Evolutionary conservation across 2,329 filamentous ascomycete species (phyloP).

Genomic region (Alternaria triticina): DNA sequence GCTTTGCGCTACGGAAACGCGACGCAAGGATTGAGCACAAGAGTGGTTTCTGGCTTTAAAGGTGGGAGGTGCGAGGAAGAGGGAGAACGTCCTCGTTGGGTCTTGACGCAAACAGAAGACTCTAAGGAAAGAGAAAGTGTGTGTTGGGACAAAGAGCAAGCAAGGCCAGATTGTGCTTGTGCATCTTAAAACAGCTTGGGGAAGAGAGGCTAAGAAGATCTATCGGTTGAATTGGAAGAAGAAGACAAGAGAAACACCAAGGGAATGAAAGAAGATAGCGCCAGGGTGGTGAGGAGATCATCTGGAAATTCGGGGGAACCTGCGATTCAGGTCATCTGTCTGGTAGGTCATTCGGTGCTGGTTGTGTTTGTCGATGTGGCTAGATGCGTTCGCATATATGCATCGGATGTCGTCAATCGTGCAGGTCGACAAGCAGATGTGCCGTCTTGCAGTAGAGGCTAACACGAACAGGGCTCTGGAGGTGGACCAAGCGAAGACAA

Average conservation of each 20-base stretch:
- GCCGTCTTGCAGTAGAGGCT: conserved; percentile 4
- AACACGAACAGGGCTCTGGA: conserved; percentile 73
- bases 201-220: not conserved
- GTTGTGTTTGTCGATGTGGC: not conserved
- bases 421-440: not conserved
- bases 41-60: not conserved
- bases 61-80: not conserved
- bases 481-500: conserved; percentile 91
- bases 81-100: not conserved
- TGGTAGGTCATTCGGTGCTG: conserved; percentile 41
- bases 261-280: conserved; percentile 53
- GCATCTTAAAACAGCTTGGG: not conserved
- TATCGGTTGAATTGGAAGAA: not conserved
- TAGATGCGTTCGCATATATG: not conserved
- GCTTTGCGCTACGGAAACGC: not conserved
- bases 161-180: not conserved
- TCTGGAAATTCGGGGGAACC: conserved; percentile 46
- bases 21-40: not conserved
- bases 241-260: conserved; percentile 12
- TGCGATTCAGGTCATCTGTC: conserved; percentile 57
- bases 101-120: not conserved
- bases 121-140: not conserved
- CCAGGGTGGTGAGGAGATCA: conserved; percentile 44
- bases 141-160: not conserved
- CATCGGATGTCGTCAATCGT: not conserved